These are phyloP conservation scores for Gracilaria gracilis DNA, from an alignment of 23 red algal species.

Conservation along the genomic window DNA sequence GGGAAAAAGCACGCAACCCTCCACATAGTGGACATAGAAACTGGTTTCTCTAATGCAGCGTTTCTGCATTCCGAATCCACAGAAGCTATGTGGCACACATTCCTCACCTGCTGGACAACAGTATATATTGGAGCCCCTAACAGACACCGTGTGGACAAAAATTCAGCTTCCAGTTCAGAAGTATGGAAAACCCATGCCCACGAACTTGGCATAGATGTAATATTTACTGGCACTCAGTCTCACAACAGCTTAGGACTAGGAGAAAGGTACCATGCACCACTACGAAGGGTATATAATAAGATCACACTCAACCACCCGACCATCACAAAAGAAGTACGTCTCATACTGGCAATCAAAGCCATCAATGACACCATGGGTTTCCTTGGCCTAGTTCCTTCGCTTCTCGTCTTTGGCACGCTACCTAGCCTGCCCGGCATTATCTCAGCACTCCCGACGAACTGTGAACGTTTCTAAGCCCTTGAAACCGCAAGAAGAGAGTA, in stretches of 20 bases:
- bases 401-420: constrained; percentile 1
- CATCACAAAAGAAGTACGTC: background rate
- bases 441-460: background rate
- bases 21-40: constrained; percentile 24
- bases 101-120: constrained; percentile 30
- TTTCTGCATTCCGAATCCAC: constrained; percentile 6
- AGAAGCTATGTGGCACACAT: constrained; percentile 29
- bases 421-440: background rate
- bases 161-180: background rate
- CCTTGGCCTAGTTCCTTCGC: background rate
- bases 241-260: too few species aligned
- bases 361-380: background rate
- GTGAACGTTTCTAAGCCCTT: background rate
- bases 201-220: background rate
- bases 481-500: background rate
- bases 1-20: background rate
- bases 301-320: background rate
- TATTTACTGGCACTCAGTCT: background rate
- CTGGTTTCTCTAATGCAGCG: constrained; percentile 1
- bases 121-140: constrained; percentile 34
- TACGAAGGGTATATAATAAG: background rate
- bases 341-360: background rate
- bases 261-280: constrained; percentile 5
- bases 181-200: background rate
- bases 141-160: background rate